Evolutionary conservation across 345 rosid species (phyloP).

Genomic region (Brassica rapa): DNA sequence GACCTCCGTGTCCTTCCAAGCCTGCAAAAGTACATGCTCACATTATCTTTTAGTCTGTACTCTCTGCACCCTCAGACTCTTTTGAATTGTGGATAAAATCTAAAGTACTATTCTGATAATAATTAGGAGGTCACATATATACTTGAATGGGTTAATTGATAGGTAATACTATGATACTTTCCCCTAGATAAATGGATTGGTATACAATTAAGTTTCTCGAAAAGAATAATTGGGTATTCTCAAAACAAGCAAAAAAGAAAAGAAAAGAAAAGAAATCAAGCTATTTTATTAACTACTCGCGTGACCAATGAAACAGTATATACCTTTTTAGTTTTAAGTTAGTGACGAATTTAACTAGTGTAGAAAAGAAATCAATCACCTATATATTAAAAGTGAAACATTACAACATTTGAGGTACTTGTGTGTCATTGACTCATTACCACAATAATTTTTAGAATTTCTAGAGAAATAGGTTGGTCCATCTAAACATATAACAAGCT

Average conservation of each 20-base stretch:
- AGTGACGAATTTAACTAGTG: neutral
- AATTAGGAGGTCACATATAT: neutral
- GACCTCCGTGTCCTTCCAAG: neutral
- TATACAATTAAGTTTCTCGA: neutral
- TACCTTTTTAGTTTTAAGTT: neutral
- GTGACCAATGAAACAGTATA: neutral
- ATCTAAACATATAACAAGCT: no score
- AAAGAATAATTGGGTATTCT: neutral
- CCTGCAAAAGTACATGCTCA: slow-evolving; percentile 28
- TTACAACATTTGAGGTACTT: no score
- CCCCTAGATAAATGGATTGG: neutral
- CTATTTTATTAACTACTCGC: neutral
- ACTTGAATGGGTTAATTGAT: neutral
- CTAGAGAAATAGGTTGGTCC: no score
- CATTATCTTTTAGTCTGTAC: slow-evolving; percentile 27
- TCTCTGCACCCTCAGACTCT: slow-evolving; percentile 6
- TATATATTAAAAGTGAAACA: no score
- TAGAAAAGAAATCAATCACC: neutral
- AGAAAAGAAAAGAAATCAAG: neutral
- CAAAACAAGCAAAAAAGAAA: neutral
- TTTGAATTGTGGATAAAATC: neutral
- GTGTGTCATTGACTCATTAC: no score
- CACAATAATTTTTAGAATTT: no score
- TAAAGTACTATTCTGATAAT: neutral
- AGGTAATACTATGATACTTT: neutral